Percentiles rank a stretch among this genome's conserved stretches.
Evolutionary conservation across 1,284 basidiomycete genomes (phyloP).

Genomic region (Moniliella sp.): DNA sequence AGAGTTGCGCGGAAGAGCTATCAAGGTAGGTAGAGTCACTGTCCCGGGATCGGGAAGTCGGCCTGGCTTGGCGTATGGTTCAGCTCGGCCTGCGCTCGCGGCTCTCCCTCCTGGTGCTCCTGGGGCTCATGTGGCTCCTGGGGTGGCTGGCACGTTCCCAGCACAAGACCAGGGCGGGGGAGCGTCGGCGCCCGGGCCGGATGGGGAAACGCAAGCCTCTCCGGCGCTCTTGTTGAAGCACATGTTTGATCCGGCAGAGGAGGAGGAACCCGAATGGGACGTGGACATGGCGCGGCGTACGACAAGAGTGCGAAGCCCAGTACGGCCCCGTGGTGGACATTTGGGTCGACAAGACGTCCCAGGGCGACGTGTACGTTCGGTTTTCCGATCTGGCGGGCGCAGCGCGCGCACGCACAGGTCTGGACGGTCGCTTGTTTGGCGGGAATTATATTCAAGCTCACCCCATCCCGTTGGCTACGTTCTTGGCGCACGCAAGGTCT

Average conservation of each 20-base stretch:
- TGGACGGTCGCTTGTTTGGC: constrained; percentile 52
- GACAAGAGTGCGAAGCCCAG: constrained; percentile 70
- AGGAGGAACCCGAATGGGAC: constrained; percentile 89
- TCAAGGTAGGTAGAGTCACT: too few relatives aligned
- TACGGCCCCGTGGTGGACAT: constrained; percentile 70
- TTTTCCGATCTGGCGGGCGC: constrained; percentile 60
- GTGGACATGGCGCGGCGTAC: constrained; percentile 78
- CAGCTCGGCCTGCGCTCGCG: too few relatives aligned
- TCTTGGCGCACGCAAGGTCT: too few relatives aligned
- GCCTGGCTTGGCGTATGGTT: too few relatives aligned
- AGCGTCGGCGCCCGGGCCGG: too few relatives aligned
- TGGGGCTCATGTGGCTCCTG: too few relatives aligned
- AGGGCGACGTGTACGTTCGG: constrained; percentile 83
- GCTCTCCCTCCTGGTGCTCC: too few relatives aligned
- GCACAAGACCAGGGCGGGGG: too few relatives aligned
- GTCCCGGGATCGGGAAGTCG: too few relatives aligned
- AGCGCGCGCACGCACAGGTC: constrained; percentile 59
- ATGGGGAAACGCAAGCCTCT: too few relatives aligned
- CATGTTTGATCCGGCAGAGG: constrained; percentile 94
- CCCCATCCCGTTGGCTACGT: too few relatives aligned
- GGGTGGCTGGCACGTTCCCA: too few relatives aligned
- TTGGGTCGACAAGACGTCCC: constrained; percentile 74
- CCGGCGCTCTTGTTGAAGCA: constrained; percentile 67
- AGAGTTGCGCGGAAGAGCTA: constrained; percentile 73
- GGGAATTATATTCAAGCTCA: constrained; percentile 24